Conservation (phyloP, 2,329 filamentous ascomycete genomes). For the Neophaeococcomyces aloes region DNA sequence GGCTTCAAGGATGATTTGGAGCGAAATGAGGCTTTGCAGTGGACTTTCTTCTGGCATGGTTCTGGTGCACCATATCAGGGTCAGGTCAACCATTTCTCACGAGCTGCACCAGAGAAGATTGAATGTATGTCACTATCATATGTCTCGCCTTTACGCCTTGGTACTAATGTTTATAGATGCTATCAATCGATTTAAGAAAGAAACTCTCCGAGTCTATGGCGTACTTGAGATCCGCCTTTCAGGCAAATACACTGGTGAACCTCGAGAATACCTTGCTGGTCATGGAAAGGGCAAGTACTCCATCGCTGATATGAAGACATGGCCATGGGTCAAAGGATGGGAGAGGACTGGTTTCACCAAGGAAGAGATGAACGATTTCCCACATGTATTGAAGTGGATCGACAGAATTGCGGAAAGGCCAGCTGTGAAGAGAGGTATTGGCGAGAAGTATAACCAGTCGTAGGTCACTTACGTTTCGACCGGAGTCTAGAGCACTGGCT, state of each 20-base stretch:
- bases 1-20: constrained; percentile 44
- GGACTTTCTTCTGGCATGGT: constrained; percentile 43
- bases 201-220: constrained; percentile 42
- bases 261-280: constrained; percentile 43
- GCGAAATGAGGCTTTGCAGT: constrained; percentile 40
- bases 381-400: constrained; percentile 44
- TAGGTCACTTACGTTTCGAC: constrained; percentile 11
- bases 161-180: constrained; percentile 27
- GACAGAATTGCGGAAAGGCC: constrained; percentile 40
- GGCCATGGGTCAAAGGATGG: constrained; percentile 41
- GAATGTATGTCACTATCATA: constrained; percentile 29
- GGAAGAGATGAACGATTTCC: constrained; percentile 42
- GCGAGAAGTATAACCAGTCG: constrained; percentile 28
- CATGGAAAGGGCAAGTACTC: constrained; percentile 46
- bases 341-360: constrained; percentile 33
- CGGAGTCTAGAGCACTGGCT: neutral
- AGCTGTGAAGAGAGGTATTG: constrained; percentile 39
- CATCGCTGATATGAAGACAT: constrained; percentile 44
- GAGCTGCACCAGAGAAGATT: constrained; percentile 37
- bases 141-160: neutral
- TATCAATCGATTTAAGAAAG: constrained; percentile 42
- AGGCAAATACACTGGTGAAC: constrained; percentile 41
- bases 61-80: constrained; percentile 26
- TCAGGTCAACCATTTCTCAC: constrained; percentile 38
- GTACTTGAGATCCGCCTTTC: constrained; percentile 47